Percentiles rank a stretch among this genome's conserved stretches.
phyloP scores from a whole-genome alignment of 2,329 filamentous ascomycete species.

The Xylariaceae sp. region DNA sequence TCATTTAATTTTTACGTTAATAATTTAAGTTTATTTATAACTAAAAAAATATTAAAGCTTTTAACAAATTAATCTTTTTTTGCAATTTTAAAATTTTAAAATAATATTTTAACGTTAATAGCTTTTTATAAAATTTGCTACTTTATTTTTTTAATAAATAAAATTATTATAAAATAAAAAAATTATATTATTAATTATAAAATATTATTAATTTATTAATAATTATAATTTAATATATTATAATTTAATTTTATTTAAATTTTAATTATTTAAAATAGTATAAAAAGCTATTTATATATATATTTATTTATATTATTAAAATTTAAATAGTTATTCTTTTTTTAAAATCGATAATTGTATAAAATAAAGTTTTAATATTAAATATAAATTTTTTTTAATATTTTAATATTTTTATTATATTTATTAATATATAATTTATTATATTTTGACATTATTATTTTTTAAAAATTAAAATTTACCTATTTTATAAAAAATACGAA shows the following conservation, averaged over 20 bases:
- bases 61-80: neutral
- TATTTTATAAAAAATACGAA: neutral
- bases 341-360: neutral
- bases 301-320: neutral
- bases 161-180: too few relatives aligned
- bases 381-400: neutral
- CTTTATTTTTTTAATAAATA: too few relatives aligned
- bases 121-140: neutral
- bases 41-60: neutral
- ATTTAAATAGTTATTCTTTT: neutral
- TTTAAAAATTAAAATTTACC: neutral
- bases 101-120: neutral
- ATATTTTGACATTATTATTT: neutral
- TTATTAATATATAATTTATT: neutral
- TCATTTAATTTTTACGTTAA: neutral
- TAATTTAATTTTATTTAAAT: neutral
- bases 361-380: neutral
- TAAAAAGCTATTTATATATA: neutral
- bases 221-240: neutral
- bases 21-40: neutral
- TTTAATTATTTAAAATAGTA: neutral
- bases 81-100: neutral
- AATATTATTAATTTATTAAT: too few relatives aligned
- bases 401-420: neutral
- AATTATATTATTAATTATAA: too few relatives aligned